Evolutionary conservation across 768 basidiomycete genomes (phyloP).

Genomic region (Sarcodon aspratus): DNA sequence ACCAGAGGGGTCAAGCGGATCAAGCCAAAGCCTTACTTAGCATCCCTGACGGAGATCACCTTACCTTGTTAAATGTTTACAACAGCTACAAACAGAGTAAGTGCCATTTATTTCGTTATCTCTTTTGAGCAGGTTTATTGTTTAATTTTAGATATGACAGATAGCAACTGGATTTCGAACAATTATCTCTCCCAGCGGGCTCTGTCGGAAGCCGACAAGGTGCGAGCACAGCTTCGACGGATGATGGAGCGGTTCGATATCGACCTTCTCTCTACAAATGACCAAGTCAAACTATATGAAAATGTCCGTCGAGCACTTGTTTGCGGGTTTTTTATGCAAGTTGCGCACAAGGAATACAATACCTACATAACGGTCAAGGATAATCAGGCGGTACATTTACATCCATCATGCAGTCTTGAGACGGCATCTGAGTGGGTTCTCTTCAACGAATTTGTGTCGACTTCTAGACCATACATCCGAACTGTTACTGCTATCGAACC

Average conservation of each 20-base stretch:
- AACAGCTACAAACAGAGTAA: slow-evolving; percentile 82
- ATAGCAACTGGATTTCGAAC: slow-evolving; percentile 85
- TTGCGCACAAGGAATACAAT: slow-evolving; percentile 81
- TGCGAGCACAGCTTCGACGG: slow-evolving; percentile 78
- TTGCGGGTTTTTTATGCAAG: slow-evolving; percentile 97
- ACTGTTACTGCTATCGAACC: slow-evolving; percentile 80
- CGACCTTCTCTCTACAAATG: slow-evolving; percentile 51
- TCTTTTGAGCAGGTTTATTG: background rate
- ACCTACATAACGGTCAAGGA: slow-evolving; percentile 87
- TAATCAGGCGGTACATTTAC: slow-evolving; percentile 59
- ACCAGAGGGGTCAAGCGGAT: slow-evolving; percentile 84
- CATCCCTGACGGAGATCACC: slow-evolving; percentile 93
- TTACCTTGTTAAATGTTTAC: slow-evolving; percentile 91
- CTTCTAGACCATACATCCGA: slow-evolving; percentile 80
- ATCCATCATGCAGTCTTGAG: slow-evolving; percentile 83
- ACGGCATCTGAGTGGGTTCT: slow-evolving; percentile 86
- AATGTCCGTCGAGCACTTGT: slow-evolving; percentile 78
- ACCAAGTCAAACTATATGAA: slow-evolving; percentile 36
- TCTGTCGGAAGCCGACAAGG: slow-evolving; percentile 86
- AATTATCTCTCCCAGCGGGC: slow-evolving; percentile 81
- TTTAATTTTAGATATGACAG: slow-evolving; percentile 43
- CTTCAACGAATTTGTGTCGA: slow-evolving; percentile 93
- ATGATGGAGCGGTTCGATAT: slow-evolving; percentile 88
- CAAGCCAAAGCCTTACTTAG: slow-evolving; percentile 80
- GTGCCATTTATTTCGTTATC: slow-evolving; percentile 12